A percentile compares a stretch with the other conserved stretches of the same genome.
These are phyloP conservation scores for Eimeria falciformis DNA, from an alignment of 169 alveolate species.

Conservation along the genomic window DNA sequence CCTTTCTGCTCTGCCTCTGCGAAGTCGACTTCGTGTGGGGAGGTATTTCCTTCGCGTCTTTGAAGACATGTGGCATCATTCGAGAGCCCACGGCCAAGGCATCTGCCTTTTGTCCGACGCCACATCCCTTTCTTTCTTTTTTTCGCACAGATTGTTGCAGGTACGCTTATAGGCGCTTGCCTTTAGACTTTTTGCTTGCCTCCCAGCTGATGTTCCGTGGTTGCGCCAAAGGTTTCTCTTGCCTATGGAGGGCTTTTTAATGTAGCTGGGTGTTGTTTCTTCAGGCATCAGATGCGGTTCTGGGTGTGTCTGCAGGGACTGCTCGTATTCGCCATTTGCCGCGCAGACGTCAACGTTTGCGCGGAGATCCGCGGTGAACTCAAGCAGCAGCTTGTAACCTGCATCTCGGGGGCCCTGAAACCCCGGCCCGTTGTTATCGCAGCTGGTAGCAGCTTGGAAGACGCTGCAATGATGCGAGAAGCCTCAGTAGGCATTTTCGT, in stretches of 20 bases:
- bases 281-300: not conserved
- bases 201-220: not conserved
- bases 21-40: conserved; percentile 42
- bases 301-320: conserved; percentile 36
- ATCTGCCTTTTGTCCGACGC: conserved; percentile 50
- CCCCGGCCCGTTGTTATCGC: conserved; percentile 68
- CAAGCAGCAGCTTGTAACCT: conserved; percentile 61
- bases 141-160: conserved; percentile 43
- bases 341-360: conserved; percentile 59
- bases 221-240: not conserved
- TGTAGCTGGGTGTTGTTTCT: not conserved
- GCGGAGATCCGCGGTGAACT: conserved; percentile 58
- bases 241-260: not conserved
- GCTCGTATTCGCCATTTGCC: conserved; percentile 44
- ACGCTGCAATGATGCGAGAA: conserved; percentile 68
- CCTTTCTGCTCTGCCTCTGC: conserved; percentile 23
- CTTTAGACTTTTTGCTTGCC: not conserved
- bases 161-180: too few species aligned
- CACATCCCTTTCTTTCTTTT: conserved; percentile 44
- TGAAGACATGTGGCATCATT: conserved; percentile 65
- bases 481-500: conserved; percentile 54
- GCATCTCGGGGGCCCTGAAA: conserved; percentile 46
- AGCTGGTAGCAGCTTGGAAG: conserved; percentile 64
- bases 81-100: conserved; percentile 59
- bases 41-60: conserved; percentile 48